phyloP scores from a whole-genome alignment of 768 basidiomycete species.

The Pholiota molesta region DNA sequence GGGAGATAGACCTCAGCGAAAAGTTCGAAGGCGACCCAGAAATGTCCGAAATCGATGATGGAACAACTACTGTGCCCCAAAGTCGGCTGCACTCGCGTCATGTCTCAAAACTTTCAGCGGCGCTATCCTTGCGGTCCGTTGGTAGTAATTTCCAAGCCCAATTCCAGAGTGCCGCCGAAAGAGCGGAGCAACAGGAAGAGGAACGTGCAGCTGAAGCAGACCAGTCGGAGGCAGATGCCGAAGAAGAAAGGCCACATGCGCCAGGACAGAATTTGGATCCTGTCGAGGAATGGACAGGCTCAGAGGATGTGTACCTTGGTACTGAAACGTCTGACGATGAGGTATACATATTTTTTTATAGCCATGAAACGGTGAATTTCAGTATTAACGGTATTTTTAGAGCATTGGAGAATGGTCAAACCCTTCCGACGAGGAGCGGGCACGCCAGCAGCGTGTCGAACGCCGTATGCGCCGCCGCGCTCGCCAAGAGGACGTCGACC shows the following conservation, averaged over 20 bases:
- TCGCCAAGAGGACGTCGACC: slow-evolving; percentile 50
- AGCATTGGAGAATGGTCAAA: slow-evolving; percentile 91
- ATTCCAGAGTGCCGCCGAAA: slow-evolving; percentile 24
- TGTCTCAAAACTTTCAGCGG: slow-evolving; percentile 66
- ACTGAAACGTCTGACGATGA: slow-evolving; percentile 66
- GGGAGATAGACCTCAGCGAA: slow-evolving; percentile 32
- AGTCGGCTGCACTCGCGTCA: slow-evolving; percentile 70
- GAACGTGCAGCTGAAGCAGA: slow-evolving; percentile 34
- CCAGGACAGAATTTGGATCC: slow-evolving; percentile 37
- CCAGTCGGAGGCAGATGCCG: slow-evolving; percentile 25
- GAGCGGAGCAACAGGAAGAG: slow-evolving; percentile 11
- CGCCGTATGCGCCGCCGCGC: slow-evolving; percentile 58
- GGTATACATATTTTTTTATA: slow-evolving; percentile 40
- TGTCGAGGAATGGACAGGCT: slow-evolving; percentile 82
- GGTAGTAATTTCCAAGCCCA: slow-evolving; percentile 50
- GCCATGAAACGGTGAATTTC: not conserved
- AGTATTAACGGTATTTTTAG: slow-evolving; percentile 36
- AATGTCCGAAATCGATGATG: slow-evolving; percentile 29
- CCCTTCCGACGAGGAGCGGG: slow-evolving; percentile 88
- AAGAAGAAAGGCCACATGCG: slow-evolving; percentile 28
- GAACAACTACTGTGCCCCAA: slow-evolving; percentile 47
- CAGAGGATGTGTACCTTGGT: slow-evolving; percentile 64
- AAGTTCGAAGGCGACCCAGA: slow-evolving; percentile 34
- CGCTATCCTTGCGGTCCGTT: slow-evolving; percentile 66
- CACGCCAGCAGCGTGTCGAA: slow-evolving; percentile 65